Conservation (phyloP, 139 green algal species). For the Deuterostichococcus epilithicus region DNA sequence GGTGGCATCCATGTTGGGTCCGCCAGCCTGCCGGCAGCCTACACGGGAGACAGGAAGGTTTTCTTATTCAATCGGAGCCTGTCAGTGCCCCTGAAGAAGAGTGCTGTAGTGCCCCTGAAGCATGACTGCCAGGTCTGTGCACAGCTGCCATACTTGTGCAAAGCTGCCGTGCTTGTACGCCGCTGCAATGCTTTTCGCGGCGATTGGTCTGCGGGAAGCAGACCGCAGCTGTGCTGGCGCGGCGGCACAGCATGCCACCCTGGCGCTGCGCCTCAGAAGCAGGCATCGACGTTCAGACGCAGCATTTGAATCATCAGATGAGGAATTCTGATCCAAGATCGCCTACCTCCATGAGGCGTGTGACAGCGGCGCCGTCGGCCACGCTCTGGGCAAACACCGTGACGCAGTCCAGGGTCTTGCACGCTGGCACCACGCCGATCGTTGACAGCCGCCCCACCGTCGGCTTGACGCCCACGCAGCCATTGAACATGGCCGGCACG, state of each 20-base stretch:
- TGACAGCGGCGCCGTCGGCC: constrained; percentile 45
- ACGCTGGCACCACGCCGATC: constrained; percentile 68
- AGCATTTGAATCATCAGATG: no score
- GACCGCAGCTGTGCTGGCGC: no score
- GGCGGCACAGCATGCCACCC: no score
- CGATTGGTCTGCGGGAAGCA: no score
- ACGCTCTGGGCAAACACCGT: constrained; percentile 64
- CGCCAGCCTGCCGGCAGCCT: constrained; percentile 6
- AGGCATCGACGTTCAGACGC: no score
- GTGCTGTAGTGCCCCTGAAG: no score
- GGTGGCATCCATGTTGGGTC: constrained; percentile 39
- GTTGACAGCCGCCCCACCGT: constrained; percentile 60
- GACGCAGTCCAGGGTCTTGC: constrained; percentile 69
- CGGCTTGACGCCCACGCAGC: constrained; percentile 75
- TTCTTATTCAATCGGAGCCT: background rate
- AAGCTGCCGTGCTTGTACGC: no score
- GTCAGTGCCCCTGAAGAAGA: no score
- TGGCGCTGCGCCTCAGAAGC: no score
- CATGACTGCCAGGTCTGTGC: no score
- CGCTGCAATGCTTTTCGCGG: no score
- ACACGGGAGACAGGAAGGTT: background rate
- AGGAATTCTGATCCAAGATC: background rate
- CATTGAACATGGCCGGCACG: constrained; percentile 63
- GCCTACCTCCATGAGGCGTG: constrained; percentile 34
- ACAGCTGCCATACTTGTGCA: no score